These are phyloP conservation scores for Monilinia polystroma DNA, from an alignment of 2,329 filamentous ascomycete genomes.

Conservation along the genomic window DNA sequence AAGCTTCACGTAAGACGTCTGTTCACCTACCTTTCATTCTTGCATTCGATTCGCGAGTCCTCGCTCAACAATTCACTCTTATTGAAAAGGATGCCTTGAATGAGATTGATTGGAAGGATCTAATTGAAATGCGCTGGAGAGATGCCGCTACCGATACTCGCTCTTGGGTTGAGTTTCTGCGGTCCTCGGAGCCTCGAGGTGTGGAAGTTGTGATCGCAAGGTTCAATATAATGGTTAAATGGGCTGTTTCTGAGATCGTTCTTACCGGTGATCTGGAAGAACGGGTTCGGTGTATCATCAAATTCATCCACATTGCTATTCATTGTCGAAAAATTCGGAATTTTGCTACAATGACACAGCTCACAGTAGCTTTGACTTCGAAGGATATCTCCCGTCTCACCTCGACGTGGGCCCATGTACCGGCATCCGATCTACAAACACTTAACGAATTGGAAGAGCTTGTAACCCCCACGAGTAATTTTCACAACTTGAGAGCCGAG, in stretches of 20 bases:
- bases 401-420: slow-evolving; percentile 70
- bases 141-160: slow-evolving; percentile 64
- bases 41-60: slow-evolving; percentile 73
- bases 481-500: slow-evolving; percentile 71
- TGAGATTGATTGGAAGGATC: slow-evolving; percentile 84
- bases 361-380: slow-evolving; percentile 73
- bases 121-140: slow-evolving; percentile 82
- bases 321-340: slow-evolving; percentile 76
- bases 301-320: slow-evolving; percentile 77
- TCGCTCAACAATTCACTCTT: slow-evolving; percentile 81
- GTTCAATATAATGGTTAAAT: slow-evolving; percentile 87
- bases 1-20: slow-evolving; percentile 38
- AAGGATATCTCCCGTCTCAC: slow-evolving; percentile 67
- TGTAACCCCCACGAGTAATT: slow-evolving; percentile 75
- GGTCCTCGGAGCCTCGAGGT: slow-evolving; percentile 68
- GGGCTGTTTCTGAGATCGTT: slow-evolving; percentile 77
- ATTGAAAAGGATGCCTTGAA: slow-evolving; percentile 84
- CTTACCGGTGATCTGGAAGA: slow-evolving; percentile 71
- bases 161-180: slow-evolving; percentile 81
- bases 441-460: slow-evolving; percentile 69
- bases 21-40: slow-evolving; percentile 75
- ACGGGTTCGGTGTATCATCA: slow-evolving; percentile 72
- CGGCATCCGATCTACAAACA: slow-evolving; percentile 61
- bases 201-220: slow-evolving; percentile 82
- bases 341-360: slow-evolving; percentile 80